phyloP scores from a whole-genome alignment of 2,329 filamentous ascomycete genomes.

The Fusarium redolens region DNA sequence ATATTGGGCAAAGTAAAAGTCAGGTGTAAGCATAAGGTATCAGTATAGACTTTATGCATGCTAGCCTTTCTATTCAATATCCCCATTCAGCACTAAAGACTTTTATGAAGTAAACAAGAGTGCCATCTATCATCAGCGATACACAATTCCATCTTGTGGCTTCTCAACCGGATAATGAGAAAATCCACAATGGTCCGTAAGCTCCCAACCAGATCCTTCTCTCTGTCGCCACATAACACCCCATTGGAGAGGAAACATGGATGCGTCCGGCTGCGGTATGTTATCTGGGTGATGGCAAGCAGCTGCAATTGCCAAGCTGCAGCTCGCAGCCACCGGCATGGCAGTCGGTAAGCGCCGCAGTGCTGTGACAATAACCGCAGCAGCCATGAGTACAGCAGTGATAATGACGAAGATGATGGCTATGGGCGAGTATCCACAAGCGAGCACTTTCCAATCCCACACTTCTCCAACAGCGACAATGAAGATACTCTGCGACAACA shows the following conservation, averaged over 20 bases:
- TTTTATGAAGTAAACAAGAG: too few relatives aligned
- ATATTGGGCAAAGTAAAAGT: too few relatives aligned
- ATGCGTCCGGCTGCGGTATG: rapidly evolving
- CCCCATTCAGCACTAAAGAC: too few relatives aligned
- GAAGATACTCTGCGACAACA: background rate
- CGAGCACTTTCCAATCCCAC: background rate
- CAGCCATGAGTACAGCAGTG: background rate
- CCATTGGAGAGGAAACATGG: background rate
- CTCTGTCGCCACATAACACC: background rate
- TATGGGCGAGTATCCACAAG: background rate
- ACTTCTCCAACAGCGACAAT: background rate
- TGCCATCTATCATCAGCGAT: too few relatives aligned
- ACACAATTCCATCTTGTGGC: background rate
- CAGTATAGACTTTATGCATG: too few relatives aligned
- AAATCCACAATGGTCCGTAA: background rate
- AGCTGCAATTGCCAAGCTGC: background rate
- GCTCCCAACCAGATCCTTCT: background rate
- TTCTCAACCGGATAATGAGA: background rate
- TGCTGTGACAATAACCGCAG: background rate
- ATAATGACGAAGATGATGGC: background rate
- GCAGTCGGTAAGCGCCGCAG: background rate
- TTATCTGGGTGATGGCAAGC: background rate
- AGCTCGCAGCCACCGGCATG: background rate
- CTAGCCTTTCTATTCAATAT: too few relatives aligned
- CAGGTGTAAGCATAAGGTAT: too few relatives aligned